These are phyloP conservation scores for Paraphoma chrysanthemicola DNA, from an alignment of 2,329 filamentous ascomycete genomes.

Conservation along the genomic window DNA sequence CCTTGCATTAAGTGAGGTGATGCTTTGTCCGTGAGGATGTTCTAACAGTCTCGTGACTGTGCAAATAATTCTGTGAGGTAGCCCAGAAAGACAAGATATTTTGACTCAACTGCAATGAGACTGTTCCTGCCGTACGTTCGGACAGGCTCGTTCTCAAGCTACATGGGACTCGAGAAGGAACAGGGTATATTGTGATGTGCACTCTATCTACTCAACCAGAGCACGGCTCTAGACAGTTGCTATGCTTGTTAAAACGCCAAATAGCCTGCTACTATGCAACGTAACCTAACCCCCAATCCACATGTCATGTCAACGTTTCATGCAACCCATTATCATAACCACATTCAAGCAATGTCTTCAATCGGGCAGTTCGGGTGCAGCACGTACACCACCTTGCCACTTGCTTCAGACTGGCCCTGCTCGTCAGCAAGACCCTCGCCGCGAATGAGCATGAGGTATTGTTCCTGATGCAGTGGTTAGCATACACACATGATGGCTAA, in stretches of 20 bases:
- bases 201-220: background rate
- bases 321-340: background rate
- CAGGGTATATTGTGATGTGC: background rate
- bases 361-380: slow-evolving; percentile 93
- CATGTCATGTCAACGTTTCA: background rate
- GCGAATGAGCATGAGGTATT: slow-evolving; percentile 67
- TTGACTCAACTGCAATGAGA: too few species aligned
- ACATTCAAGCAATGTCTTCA: slow-evolving; percentile 59
- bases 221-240: background rate
- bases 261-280: background rate
- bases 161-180: background rate
- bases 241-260: background rate
- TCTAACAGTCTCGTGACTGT: too few species aligned
- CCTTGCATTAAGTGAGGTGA: too few species aligned
- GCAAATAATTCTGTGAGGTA: too few species aligned
- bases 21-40: too few species aligned
- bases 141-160: too few species aligned
- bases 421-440: slow-evolving; percentile 90
- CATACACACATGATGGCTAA: background rate
- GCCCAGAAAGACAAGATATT: too few species aligned
- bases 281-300: background rate
- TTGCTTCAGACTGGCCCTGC: slow-evolving; percentile 62
- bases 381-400: slow-evolving; percentile 74
- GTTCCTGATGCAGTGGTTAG: slow-evolving; percentile 56
- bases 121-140: too few species aligned